Percentiles rank a stretch among this genome's conserved stretches.
Conservation (phyloP, 2,329 filamentous ascomycete genomes). For the Fusarium luffae region DNA sequence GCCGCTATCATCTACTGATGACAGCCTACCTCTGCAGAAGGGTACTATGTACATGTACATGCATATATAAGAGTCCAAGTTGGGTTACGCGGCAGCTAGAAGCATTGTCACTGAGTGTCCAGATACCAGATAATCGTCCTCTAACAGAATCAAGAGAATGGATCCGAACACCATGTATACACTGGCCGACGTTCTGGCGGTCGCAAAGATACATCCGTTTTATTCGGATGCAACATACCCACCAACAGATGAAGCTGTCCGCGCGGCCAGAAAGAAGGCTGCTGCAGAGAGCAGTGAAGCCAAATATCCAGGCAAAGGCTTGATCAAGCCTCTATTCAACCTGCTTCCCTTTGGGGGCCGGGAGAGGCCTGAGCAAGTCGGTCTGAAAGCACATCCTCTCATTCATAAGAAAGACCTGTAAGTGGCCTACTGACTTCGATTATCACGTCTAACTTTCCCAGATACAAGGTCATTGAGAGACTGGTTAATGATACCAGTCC, state of each 20-base stretch:
- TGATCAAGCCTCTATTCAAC: not conserved
- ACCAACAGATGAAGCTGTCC: conserved; percentile 33
- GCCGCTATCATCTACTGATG: rapidly evolving
- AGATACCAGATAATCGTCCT: not conserved
- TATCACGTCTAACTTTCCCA: conserved; percentile 23
- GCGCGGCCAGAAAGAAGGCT: conserved; percentile 8
- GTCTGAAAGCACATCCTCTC: conserved; percentile 25
- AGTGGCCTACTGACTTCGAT: not conserved
- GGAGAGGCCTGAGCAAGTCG: not conserved
- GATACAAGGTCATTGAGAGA: conserved; percentile 50
- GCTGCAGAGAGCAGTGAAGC: not conserved
- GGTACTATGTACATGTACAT: not conserved
- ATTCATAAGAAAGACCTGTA: conserved; percentile 42
- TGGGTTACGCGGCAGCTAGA: not conserved
- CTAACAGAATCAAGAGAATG: not conserved
- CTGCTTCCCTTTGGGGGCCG: not conserved
- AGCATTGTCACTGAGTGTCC: not conserved
- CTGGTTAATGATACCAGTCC: conserved; percentile 50
- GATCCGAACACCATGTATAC: conserved; percentile 25
- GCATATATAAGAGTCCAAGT: not conserved
- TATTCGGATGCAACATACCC: conserved; percentile 49
- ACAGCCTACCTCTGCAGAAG: not conserved
- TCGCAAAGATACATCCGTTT: conserved; percentile 52
- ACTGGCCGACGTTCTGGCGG: conserved; percentile 48
- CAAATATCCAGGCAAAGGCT: not conserved